Base-by-base conservation (phyloP, 1,284 basidiomycete species). In the Erythrobasidium hasegawianum region DNA sequence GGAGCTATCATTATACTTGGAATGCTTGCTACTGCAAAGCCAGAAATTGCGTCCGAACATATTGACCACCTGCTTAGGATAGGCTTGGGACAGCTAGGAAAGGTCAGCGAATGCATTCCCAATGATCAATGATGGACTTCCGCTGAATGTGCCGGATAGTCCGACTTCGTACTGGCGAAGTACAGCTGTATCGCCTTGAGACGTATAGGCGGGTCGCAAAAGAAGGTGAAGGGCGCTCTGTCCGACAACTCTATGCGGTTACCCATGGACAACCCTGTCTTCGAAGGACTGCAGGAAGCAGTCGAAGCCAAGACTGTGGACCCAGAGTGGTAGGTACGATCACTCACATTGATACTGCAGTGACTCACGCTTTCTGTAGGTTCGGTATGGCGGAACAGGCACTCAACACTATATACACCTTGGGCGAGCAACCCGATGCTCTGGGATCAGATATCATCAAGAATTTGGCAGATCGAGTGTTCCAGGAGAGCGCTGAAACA, bases 351-450 rank as follows among this genome's bases (percentile, higher is more conserved):
- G 10, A 11, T 41, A 18, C 22, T 20, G n/a, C n/a, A 57, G 43
- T 47, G n/a, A 14, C 43, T 47, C 4, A 47, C 14, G 22, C 14
- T 18, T 47, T n/a, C 7, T 14, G 14, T 16, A 47, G 82, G 82
- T 97, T 98, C 75, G 87, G 87, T 11, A 85, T 97, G 79, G 91
- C 96, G 0, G 95, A 99, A 76, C 92, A 98, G 77, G 90, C 88
- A 2, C 87, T 99, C 78, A 97, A 98, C 76, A 93, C 95, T 0
- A 88, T 97, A 64, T 98, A 97, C 74, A 85, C 89, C 0, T 84
- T 98, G 0, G 93, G 90, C 20, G 90, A 97, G 74, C 92, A 95
- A 73, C 96, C 95, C 0, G 95, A 97, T 75, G 78, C 83, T 0
- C 80, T 97, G 29, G 94, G 92, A 76, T 84, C 87, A 60, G 83